phyloP scores from a whole-genome alignment of 495 filamentous ascomycete species.

The Apiosordaria backusii region DNA sequence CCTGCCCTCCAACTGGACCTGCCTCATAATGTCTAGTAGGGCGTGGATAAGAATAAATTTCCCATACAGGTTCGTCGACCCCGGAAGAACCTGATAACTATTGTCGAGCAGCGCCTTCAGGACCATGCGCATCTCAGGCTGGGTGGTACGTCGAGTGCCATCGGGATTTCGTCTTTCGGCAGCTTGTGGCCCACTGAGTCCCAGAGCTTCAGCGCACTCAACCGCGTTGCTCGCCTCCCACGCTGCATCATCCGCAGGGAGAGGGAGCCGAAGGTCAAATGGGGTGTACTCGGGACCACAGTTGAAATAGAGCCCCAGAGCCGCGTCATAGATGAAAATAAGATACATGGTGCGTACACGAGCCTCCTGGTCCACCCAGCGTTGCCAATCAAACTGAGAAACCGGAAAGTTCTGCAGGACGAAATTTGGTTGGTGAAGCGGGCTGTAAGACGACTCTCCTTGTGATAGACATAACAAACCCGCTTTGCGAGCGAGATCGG shows the following conservation, averaged over 20 bases:
- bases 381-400: constrained; percentile 52
- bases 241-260: constrained; percentile 63
- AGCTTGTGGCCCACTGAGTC: constrained; percentile 48
- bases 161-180: constrained; percentile 49
- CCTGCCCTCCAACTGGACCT: constrained; percentile 33
- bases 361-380: constrained; percentile 67
- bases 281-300: constrained; percentile 52
- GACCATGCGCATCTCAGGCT: constrained; percentile 53
- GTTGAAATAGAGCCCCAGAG: constrained; percentile 65
- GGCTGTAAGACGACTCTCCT: constrained; percentile 34
- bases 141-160: constrained; percentile 55
- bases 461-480: constrained; percentile 49
- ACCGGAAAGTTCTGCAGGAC: constrained; percentile 32
- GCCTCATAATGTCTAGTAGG: constrained; percentile 52
- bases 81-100: constrained; percentile 49
- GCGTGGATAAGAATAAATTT: constrained; percentile 70
- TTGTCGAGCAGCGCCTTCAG: constrained; percentile 53
- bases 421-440: constrained; percentile 46
- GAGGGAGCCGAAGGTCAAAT: constrained; percentile 54
- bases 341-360: constrained; percentile 58
- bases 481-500: constrained; percentile 47
- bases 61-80: constrained; percentile 59
- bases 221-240: constrained; percentile 56
- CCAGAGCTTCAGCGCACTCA: constrained; percentile 60
- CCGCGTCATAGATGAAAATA: constrained; percentile 55